These are phyloP conservation scores for Sporothrix sp. DNA, from an alignment of 2,329 filamentous ascomycete genomes.

Conservation along the genomic window DNA sequence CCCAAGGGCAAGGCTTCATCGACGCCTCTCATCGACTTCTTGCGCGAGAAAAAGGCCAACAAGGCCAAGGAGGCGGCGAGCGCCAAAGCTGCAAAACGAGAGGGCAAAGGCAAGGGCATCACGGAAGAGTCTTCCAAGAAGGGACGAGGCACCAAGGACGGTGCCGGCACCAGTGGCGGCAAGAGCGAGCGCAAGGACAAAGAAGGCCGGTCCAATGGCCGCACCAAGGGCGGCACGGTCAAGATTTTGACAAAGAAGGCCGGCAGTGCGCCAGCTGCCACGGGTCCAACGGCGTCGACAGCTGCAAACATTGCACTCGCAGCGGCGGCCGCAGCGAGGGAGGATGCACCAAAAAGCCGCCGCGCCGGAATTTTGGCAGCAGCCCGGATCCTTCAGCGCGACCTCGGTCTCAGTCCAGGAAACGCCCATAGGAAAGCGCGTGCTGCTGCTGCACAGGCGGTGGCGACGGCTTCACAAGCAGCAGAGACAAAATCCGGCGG, in stretches of 20 bases:
- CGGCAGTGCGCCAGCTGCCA: conserved; percentile 39
- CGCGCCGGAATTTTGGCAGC: conserved; percentile 53
- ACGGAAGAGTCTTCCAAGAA: conserved; percentile 23
- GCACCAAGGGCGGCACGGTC: conserved; percentile 49
- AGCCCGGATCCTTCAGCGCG: conserved; percentile 55
- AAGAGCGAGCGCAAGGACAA: conserved; percentile 43
- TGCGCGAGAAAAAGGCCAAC: conserved; percentile 85
- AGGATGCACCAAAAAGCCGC: conserved; percentile 42
- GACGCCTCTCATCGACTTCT: conserved; percentile 80
- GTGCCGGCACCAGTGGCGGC: neutral
- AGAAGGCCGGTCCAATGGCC: conserved; percentile 31
- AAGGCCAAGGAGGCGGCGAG: conserved; percentile 48
- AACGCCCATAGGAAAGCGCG: conserved; percentile 52
- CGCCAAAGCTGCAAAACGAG: conserved; percentile 44
- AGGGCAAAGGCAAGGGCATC: conserved; percentile 37
- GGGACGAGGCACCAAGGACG: conserved; percentile 20
- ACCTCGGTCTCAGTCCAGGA: conserved; percentile 54
- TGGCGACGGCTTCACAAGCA: conserved; percentile 42
- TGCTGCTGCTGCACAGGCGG: conserved; percentile 22
- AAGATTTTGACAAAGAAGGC: conserved; percentile 54
- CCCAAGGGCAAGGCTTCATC: conserved; percentile 57
- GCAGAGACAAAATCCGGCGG: neutral
- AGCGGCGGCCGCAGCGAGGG: conserved; percentile 44
- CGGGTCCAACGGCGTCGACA: conserved; percentile 27
- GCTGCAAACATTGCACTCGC: conserved; percentile 25